These are phyloP conservation scores for Eragrostis curvula DNA, from an alignment of 176 grass and related monocot species.

Conservation along the genomic window DNA sequence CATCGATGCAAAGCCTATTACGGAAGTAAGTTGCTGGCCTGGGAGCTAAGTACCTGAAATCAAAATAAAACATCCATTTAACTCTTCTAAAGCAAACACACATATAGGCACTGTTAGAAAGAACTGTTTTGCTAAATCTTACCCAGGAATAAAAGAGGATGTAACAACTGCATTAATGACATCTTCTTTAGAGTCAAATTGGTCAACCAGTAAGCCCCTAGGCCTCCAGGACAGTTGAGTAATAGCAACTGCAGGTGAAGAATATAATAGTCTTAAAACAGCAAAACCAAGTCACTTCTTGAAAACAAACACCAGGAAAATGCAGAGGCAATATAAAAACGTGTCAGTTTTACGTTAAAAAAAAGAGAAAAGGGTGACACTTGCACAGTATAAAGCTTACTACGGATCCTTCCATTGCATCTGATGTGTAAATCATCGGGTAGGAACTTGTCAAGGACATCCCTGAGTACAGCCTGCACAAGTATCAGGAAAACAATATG, in stretches of 20 bases:
- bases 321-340: constrained; percentile 1
- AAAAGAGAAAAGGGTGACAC: no score
- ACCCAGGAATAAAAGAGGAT: constrained; percentile 99
- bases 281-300: neutral
- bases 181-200: constrained; percentile 98
- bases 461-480: constrained; percentile 84
- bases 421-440: constrained; percentile 87
- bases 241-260: constrained; percentile 74
- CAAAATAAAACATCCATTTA: constrained; percentile 22
- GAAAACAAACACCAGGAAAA: constrained; percentile 5
- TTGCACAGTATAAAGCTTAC: constrained; percentile 47
- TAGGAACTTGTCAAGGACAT: constrained; percentile 75
- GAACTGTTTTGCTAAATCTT: constrained; percentile 29
- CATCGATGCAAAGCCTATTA: constrained; percentile 88
- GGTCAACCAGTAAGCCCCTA: constrained; percentile 81
- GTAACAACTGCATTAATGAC: constrained; percentile 88
- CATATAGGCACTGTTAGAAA: neutral
- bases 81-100: constrained; percentile 12
- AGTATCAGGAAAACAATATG: constrained; percentile 32
- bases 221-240: constrained; percentile 90
- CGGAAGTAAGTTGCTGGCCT: constrained; percentile 78
- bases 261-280: constrained; percentile 34
- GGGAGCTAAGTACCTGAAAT: constrained; percentile 82
- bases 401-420: constrained; percentile 87
- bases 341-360: no score